phyloP scores from a whole-genome alignment of 108 stramenopile species.

The Conticribra guillardii region DNA sequence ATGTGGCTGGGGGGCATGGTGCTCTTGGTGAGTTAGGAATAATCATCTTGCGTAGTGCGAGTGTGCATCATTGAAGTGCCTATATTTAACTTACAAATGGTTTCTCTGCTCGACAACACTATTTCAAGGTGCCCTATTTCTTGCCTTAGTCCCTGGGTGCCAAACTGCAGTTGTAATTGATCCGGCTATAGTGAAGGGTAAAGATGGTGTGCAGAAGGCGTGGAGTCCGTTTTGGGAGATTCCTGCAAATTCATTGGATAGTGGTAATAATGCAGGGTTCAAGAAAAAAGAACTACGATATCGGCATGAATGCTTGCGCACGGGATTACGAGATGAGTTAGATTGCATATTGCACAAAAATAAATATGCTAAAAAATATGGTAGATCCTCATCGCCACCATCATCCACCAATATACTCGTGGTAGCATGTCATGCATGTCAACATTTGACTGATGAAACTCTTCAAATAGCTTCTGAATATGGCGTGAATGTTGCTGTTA shows the following conservation, averaged over 20 bases:
- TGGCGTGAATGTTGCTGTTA: constrained; percentile 71
- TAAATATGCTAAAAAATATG: constrained; percentile 3
- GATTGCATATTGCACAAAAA: constrained; percentile 33
- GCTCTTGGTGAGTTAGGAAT: constrained; percentile 44
- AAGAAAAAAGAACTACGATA: constrained; percentile 53
- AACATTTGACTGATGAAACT: constrained; percentile 79
- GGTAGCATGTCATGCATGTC: constrained; percentile 85
- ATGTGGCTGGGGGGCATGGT: constrained; percentile 85
- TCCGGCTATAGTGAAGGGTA: constrained; percentile 60
- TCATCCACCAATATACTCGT: constrained; percentile 52
- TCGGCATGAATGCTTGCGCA: constrained; percentile 78
- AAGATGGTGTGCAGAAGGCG: constrained; percentile 52
- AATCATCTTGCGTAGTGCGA: neutral
- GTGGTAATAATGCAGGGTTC: neutral
- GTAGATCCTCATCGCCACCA: neutral
- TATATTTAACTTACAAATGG: neutral
- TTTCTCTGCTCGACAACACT: neutral
- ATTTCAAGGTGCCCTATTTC: constrained; percentile 61
- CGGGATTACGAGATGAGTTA: constrained; percentile 67
- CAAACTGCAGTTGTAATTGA: constrained; percentile 64
- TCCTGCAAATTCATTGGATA: too few species aligned
- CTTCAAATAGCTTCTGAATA: constrained; percentile 63
- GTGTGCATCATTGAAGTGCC: neutral
- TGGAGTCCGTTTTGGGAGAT: constrained; percentile 52
- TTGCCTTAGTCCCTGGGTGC: constrained; percentile 53